Conservation (phyloP, 768 basidiomycete species). For the Boletus huronensis region DNA sequence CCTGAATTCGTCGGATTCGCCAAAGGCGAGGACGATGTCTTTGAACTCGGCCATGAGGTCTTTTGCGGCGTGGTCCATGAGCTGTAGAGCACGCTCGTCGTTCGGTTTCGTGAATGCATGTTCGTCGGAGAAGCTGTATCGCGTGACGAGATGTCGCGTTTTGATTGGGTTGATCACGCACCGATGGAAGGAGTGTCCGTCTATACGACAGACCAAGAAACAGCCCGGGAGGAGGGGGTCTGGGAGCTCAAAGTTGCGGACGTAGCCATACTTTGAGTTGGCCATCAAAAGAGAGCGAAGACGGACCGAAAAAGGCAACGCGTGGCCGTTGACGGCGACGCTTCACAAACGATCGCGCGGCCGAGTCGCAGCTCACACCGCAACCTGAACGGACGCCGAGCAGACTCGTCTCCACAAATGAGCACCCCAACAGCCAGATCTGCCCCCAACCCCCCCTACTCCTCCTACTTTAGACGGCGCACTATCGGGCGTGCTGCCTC, state of each 20-base stretch:
- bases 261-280: conserved; percentile 89
- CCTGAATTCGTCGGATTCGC: conserved; percentile 98
- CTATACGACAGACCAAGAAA: conserved; percentile 81
- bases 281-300: conserved; percentile 61
- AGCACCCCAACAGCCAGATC: conserved; percentile 26
- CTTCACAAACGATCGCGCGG: conserved; percentile 21
- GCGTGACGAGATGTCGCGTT: not conserved
- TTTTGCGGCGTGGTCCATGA: conserved; percentile 91
- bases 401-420: conserved; percentile 7
- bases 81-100: conserved; percentile 75
- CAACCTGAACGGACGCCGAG: not conserved
- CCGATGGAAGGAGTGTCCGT: conserved; percentile 95
- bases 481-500: conserved; percentile 77
- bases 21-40: conserved; percentile 86
- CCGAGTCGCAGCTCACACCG: not conserved
- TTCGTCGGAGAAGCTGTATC: conserved; percentile 71
- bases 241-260: conserved; percentile 83
- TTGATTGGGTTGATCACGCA: conserved; percentile 30
- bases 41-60: conserved; percentile 77
- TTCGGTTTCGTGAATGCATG: conserved; percentile 90
- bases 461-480: conserved; percentile 54
- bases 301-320: conserved; percentile 17
- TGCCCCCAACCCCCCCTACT: conserved; percentile 22
- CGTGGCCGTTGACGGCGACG: conserved; percentile 1
- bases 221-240: conserved; percentile 82